Base-by-base conservation (phyloP, 441 rosid genomes). In the Populus hybrid region DNA sequence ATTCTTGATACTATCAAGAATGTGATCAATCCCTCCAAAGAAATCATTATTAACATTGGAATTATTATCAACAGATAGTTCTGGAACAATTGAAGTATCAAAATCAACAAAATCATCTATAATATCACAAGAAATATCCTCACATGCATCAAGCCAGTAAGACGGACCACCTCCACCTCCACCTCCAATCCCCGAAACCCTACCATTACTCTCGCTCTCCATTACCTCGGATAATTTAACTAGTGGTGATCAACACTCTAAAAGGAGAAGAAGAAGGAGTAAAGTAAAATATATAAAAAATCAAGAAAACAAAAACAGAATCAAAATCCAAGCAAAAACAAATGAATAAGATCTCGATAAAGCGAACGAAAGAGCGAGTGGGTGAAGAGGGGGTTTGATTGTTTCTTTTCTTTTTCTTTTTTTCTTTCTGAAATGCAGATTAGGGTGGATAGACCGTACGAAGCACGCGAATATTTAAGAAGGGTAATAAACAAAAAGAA, bases 141-240 rank as follows among this genome's bases (percentile, higher is more conserved):
- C 99, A 61, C 94, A 92, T 21, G 97, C 97, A 83, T 93, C 97
- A 57, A 95, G 83, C 99, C 99, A 95, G 86, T 96, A 96, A 36
- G 99, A 95, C 14, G 89, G 82, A 42, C 83, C 83, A 40, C 77
- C 85, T 5, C 76, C 84, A 35, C 73, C 81, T 14, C 76, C 84
- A 35, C 73, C 81, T 14, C 46, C 88, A 30, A 65, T 54, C 34
- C 70, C 89, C n/a, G 87, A 77, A 86, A 82, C 88, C 90, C 85
- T 90, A 89, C 67, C 88, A 89, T 85, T 90, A 90, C 67, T 77
- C 74, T 79, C 92, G 68, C 83, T 91, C 83, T 87, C 98, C 91
- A 93, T 87, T 77, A 76, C 81, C 73, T 75, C 71, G 3, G 32
- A 59, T 28, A 71, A 61, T 72, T 77, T 23, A 32, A 32, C 21